Percentiles rank a stretch among this genome's conserved stretches.
Conservation (phyloP, 768 basidiomycete genomes). For the Melanogaster broomeanus region DNA sequence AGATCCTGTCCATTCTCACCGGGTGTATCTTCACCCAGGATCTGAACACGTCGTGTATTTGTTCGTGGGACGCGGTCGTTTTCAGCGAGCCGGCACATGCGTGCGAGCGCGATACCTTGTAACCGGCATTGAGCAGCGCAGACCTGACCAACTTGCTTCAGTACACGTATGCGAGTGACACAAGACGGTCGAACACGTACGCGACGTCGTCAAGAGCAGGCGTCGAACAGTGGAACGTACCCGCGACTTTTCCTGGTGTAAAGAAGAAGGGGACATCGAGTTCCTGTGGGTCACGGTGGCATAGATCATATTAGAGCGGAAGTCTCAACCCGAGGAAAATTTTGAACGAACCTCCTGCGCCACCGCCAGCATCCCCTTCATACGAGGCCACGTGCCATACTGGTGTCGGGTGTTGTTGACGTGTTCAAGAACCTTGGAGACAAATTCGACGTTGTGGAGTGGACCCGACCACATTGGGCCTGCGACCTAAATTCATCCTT, state of each 20-base stretch:
- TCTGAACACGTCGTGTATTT: slow-evolving; percentile 81
- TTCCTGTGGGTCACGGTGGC: slow-evolving; percentile 52
- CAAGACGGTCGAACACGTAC: slow-evolving; percentile 45
- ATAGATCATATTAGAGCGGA: not conserved
- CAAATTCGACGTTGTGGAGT: slow-evolving; percentile 77
- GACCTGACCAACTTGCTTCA: slow-evolving; percentile 50
- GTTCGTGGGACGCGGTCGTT: slow-evolving; percentile 72
- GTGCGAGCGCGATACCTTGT: slow-evolving; percentile 88
- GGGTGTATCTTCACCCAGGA: slow-evolving; percentile 84
- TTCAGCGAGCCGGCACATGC: slow-evolving; percentile 88
- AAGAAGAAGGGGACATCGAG: slow-evolving; percentile 81
- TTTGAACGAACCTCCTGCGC: slow-evolving; percentile 73
- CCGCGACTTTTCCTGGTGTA: slow-evolving; percentile 76
- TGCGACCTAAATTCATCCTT: slow-evolving; percentile 55
- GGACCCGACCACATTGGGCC: slow-evolving; percentile 98
- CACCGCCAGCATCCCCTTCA: slow-evolving; percentile 94
- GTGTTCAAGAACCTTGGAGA: slow-evolving; percentile 73
- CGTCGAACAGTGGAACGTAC: slow-evolving; percentile 78
- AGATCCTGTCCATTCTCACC: slow-evolving; percentile 81
- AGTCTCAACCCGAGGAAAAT: not conserved
- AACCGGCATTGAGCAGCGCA: slow-evolving; percentile 84
- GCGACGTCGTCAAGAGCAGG: slow-evolving; percentile 75
- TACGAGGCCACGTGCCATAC: slow-evolving; percentile 80
- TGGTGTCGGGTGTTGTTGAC: slow-evolving; percentile 58
- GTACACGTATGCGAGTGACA: not conserved